A percentile compares a stretch with the other conserved stretches of the same genome.
Conservation (phyloP, 148 eudicot genomes). For the Cornus controversa region DNA sequence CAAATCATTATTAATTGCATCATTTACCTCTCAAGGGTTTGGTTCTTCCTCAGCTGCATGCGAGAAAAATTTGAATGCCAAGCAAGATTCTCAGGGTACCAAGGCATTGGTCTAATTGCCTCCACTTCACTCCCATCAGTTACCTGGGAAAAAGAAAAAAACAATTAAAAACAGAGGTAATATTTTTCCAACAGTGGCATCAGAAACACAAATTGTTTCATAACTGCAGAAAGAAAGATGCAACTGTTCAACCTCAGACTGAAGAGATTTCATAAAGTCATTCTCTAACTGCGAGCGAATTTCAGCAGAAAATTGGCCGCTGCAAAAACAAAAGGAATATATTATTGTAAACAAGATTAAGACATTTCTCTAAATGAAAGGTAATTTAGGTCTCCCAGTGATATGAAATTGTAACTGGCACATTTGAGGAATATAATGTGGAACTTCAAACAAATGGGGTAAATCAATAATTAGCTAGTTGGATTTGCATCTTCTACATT, state of each 20-base stretch:
- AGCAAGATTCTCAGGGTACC: constrained; percentile 96
- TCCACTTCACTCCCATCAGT: constrained; percentile 67
- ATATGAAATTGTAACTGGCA: not conserved
- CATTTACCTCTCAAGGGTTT: constrained; percentile 76
- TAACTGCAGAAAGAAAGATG: constrained; percentile 9
- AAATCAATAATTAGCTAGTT: too few species aligned
- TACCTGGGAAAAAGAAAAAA: constrained; percentile 33
- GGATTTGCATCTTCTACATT: too few species aligned
- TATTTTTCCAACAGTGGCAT: not conserved
- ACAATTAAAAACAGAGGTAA: not conserved
- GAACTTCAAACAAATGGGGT: too few species aligned
- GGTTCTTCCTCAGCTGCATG: constrained; percentile 84
- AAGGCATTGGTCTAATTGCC: constrained; percentile 77
- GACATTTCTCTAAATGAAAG: not conserved
- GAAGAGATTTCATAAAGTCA: constrained; percentile 83
- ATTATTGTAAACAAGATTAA: constrained; percentile 1
- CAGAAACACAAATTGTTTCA: too few species aligned
- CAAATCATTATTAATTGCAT: not conserved
- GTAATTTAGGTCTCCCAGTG: not conserved
- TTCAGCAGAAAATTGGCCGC: constrained; percentile 78
- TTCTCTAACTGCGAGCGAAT: constrained; percentile 73
- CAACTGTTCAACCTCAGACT: constrained; percentile 58
- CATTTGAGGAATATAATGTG: too few species aligned
- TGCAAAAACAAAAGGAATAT: constrained; percentile 35
- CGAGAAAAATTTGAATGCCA: constrained; percentile 97